phyloP scores from a whole-genome alignment of 2,329 filamentous ascomycete genomes.

The Mycosphaerelloides madeirae region DNA sequence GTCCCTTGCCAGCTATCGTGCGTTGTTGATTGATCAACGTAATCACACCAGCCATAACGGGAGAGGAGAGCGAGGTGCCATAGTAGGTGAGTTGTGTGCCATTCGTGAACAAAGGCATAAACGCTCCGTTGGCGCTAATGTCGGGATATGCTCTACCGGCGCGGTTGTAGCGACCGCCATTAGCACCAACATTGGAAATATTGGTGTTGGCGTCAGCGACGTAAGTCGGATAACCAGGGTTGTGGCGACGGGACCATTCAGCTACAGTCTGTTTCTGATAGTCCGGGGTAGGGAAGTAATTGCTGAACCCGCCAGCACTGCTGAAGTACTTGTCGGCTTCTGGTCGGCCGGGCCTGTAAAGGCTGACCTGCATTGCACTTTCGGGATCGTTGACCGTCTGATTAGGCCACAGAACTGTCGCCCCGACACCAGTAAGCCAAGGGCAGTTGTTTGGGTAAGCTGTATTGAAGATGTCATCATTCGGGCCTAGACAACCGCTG shows the following conservation, averaged over 20 bases:
- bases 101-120: no score
- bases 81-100: no score
- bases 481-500: conserved; percentile 27
- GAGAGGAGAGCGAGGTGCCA: conserved; percentile 22
- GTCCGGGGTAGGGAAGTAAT: conserved; percentile 26
- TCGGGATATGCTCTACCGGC: conserved; percentile 35
- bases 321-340: conserved; percentile 20
- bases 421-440: conserved; percentile 37
- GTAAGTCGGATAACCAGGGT: conserved; percentile 24
- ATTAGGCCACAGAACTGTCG: conserved; percentile 34
- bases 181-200: no score
- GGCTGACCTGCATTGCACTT: conserved; percentile 11
- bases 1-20: conserved; percentile 19
- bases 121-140: conserved; percentile 34
- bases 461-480: conserved; percentile 20
- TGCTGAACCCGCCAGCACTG: conserved; percentile 26
- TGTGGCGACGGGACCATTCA: conserved; percentile 28
- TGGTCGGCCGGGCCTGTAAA: conserved; percentile 35
- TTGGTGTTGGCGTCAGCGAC: conserved; percentile 16
- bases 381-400: conserved; percentile 25
- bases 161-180: conserved; percentile 28
- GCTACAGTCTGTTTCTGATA: conserved; percentile 43
- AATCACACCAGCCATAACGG: conserved; percentile 25
- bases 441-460: conserved; percentile 23
- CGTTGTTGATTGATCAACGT: conserved; percentile 28